Conservation (phyloP, 2,329 filamentous ascomycete genomes). For the Fusarium anthophilum region DNA sequence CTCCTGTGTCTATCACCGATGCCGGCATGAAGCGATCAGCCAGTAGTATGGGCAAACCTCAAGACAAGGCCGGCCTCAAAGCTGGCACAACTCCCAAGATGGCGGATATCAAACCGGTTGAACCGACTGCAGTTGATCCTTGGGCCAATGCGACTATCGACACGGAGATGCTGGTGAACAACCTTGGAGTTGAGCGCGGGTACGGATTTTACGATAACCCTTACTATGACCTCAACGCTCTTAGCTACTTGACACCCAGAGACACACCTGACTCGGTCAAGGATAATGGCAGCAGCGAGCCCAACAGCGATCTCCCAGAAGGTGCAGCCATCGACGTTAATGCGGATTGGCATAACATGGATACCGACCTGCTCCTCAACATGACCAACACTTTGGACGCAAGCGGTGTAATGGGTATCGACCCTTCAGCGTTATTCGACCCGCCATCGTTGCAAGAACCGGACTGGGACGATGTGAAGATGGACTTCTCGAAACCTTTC, state of each 20-base stretch:
- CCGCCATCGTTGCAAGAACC: constrained; percentile 32
- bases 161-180: constrained; percentile 53
- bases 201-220: constrained; percentile 48
- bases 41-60: constrained; percentile 56
- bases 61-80: constrained; percentile 48
- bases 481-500: constrained; percentile 64
- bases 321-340: constrained; percentile 63
- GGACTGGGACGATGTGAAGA: constrained; percentile 61
- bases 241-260: constrained; percentile 66
- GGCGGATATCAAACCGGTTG: constrained; percentile 43
- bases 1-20: constrained; percentile 63
- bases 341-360: constrained; percentile 58
- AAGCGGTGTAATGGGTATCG: constrained; percentile 18
- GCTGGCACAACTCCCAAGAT: constrained; percentile 44
- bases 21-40: constrained; percentile 60
- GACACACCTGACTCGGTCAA: constrained; percentile 73
- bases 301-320: constrained; percentile 70
- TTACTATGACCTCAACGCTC: constrained; percentile 58
- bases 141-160: constrained; percentile 61
- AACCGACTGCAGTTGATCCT: constrained; percentile 38
- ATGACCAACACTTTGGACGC: constrained; percentile 49
- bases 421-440: constrained; percentile 45
- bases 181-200: constrained; percentile 47
- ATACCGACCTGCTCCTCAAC: constrained; percentile 55
- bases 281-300: constrained; percentile 67